Evolutionary conservation across 371 early-diverging fungal species (phyloP).

Genomic region (Rhizomucor pusillus): DNA sequence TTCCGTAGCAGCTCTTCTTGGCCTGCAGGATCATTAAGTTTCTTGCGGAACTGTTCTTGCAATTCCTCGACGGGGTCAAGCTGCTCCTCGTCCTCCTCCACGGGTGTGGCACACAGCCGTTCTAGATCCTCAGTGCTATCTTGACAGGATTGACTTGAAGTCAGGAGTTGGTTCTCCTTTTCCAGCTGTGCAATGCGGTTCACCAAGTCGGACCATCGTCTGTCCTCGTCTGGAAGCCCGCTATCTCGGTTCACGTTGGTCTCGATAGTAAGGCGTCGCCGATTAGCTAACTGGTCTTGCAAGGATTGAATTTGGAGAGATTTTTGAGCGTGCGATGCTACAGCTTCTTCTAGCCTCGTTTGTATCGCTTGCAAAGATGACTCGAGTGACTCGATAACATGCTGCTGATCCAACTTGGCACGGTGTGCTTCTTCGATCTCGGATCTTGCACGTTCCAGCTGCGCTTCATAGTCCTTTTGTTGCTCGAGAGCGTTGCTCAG

Average conservation of each 20-base stretch:
- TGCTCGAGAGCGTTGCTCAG: slow-evolving; percentile 8
- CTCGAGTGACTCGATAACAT: slow-evolving; percentile 15
- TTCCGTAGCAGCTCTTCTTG: slow-evolving; percentile 25
- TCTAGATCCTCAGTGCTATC: slow-evolving; percentile 1
- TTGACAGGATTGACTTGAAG: slow-evolving; percentile 7
- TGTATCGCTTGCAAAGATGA: slow-evolving; percentile 12
- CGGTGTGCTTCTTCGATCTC: slow-evolving; percentile 8
- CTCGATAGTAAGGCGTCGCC: slow-evolving; percentile 13
- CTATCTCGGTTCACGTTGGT: slow-evolving; percentile 11
- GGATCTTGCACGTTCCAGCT: slow-evolving; percentile 1
- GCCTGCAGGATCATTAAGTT: slow-evolving; percentile 7
- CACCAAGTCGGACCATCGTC: slow-evolving; percentile 9
- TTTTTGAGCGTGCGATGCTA: slow-evolving; percentile 15
- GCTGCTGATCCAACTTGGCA: slow-evolving; percentile 11
- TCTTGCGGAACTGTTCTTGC: slow-evolving; percentile 8
- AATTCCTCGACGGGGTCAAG: slow-evolving; percentile 2
- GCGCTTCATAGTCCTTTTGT: slow-evolving; percentile 9
- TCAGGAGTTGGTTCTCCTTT: slow-evolving; percentile 14
- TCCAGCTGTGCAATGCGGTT: slow-evolving; percentile 15
- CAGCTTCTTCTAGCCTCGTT: slow-evolving; percentile 15
- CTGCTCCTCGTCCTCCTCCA: neutral
- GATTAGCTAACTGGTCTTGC: slow-evolving; percentile 11
- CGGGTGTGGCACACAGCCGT: neutral
- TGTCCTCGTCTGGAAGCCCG: slow-evolving; percentile 13
- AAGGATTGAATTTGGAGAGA: slow-evolving; percentile 9